Base-by-base conservation (phyloP, 345 rosid genomes). In the Turnera subulata region DNA sequence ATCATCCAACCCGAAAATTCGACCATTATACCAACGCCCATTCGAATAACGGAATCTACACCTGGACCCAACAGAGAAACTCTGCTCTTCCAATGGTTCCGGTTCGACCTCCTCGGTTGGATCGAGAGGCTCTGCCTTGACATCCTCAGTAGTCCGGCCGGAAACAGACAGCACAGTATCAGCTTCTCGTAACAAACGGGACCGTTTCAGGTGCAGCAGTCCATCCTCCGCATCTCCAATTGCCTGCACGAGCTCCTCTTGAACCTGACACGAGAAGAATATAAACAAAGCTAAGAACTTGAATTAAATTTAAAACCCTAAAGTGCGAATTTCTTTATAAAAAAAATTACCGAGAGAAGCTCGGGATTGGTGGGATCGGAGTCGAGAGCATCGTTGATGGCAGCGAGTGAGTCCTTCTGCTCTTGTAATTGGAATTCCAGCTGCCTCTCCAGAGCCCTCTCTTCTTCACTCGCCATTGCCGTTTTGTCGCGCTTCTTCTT, bases 21-120 rank as follows among this genome's bases (percentile, higher is more conserved):
- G 83, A 74, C 96, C 99, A 61, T 85, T 74, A 68, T 93, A 93
- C 99, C 99, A 89, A 19, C 86, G 96, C 1, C 99, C 99, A 75
- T 93, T 75, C 7, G 46, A 72, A 54, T 82, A 65, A 13, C 85
- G 76, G 52, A 93, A 89, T 46, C 96, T 82, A 50, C 97, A 93
- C 67, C 76, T 87, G 13, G 94, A 83, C 45, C 92, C 94, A 46
- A 79, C 79, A 9, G 73, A 68, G 64, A 52, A 83, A 50, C 58
- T 66, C 26, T 37, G 65, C 59, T 78, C 85, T 74, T 78, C 82
- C 56, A 66, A 10, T 9, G 80, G 71, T 38, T 81, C 89, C 12
- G 74, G 79, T 68, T 79, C 86, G 52, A 75, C 56, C 37, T 68
- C 56, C 37, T 68, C 82, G 19, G 44, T 59, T 18, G 80, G 71